A percentile compares a stretch with the other conserved stretches of the same genome.
These are phyloP conservation scores for Panicum hallii DNA, from an alignment of 202 grass and related monocot species.

Conservation along the genomic window DNA sequence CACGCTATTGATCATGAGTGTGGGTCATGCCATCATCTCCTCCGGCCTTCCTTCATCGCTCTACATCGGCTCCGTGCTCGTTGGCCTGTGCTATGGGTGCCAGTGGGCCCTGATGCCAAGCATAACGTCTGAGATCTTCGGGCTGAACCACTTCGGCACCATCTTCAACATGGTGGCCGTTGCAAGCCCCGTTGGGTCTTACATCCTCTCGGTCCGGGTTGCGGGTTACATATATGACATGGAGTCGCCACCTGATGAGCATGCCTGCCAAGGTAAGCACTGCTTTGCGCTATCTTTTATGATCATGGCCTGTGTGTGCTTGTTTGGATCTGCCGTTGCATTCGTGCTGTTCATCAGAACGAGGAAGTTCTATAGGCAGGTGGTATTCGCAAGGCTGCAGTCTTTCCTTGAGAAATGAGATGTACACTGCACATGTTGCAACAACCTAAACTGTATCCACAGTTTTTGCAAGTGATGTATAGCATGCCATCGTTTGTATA, in stretches of 20 bases:
- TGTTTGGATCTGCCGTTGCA: conserved; percentile 53
- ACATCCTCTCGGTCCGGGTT: conserved; percentile 74
- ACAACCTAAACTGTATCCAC: background rate
- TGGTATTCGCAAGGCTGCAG: conserved; percentile 56
- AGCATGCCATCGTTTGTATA: background rate
- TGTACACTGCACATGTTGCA: background rate
- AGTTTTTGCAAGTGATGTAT: background rate
- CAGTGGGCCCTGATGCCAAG: conserved; percentile 95
- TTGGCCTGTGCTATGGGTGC: conserved; percentile 80
- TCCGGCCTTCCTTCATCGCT: conserved; percentile 62
- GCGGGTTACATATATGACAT: conserved; percentile 86
- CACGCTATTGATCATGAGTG: conserved; percentile 67
- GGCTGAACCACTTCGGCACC: conserved; percentile 78
- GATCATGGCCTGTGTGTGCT: conserved; percentile 67
- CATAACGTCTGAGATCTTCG: conserved; percentile 87
- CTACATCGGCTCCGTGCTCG: conserved; percentile 69
- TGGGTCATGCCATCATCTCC: conserved; percentile 71
- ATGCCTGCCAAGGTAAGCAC: conserved; percentile 57
- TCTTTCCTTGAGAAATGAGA: conserved; percentile 37
- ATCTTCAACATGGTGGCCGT: conserved; percentile 85
- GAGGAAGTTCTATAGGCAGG: conserved; percentile 68
- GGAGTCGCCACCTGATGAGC: conserved; percentile 49
- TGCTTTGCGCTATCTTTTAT: conserved; percentile 76
- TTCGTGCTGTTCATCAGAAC: conserved; percentile 67
- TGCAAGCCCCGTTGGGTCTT: conserved; percentile 82